Evolutionary conservation across 495 filamentous ascomycete species (phyloP).

Genomic region (Annulohypoxylon bovei): DNA sequence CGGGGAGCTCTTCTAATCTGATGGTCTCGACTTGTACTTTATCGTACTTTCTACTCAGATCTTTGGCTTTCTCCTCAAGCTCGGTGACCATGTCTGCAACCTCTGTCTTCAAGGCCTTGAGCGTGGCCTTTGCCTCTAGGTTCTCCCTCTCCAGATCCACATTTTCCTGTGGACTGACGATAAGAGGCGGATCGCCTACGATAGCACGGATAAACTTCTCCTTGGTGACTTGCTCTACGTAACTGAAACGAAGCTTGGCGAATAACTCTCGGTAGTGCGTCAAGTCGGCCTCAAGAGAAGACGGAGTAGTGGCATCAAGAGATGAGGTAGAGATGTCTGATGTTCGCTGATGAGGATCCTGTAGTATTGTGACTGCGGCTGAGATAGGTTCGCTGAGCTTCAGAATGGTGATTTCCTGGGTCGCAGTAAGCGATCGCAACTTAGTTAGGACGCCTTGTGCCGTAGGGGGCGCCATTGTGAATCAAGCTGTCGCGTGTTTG

Average conservation of each 20-base stretch:
- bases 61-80: conserved; percentile 73
- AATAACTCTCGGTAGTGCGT: conserved; percentile 94
- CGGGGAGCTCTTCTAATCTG: conserved; percentile 68
- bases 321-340: conserved; percentile 76
- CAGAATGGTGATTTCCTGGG: conserved; percentile 73
- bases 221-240: conserved; percentile 83
- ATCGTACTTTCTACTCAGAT: conserved; percentile 69
- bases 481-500: conserved; percentile 2
- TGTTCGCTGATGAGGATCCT: conserved; percentile 55
- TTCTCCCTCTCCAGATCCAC: conserved; percentile 78
- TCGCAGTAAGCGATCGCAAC: conserved; percentile 55
- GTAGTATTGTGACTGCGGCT: conserved; percentile 54
- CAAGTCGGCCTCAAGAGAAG: conserved; percentile 84
- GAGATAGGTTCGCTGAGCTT: conserved; percentile 79
- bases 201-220: conserved; percentile 81
- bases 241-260: conserved; percentile 94
- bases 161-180: conserved; percentile 85
- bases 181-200: conserved; percentile 85
- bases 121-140: conserved; percentile 73
- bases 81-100: conserved; percentile 76
- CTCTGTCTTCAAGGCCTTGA: conserved; percentile 82
- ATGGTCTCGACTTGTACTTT: conserved; percentile 69
- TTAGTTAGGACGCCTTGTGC: conserved; percentile 50
- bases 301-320: conserved; percentile 75
- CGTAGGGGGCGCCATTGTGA: conserved; percentile 32